Base-by-base conservation (phyloP, 2,329 filamentous ascomycete genomes). In the Cladosporium cucumerinum region DNA sequence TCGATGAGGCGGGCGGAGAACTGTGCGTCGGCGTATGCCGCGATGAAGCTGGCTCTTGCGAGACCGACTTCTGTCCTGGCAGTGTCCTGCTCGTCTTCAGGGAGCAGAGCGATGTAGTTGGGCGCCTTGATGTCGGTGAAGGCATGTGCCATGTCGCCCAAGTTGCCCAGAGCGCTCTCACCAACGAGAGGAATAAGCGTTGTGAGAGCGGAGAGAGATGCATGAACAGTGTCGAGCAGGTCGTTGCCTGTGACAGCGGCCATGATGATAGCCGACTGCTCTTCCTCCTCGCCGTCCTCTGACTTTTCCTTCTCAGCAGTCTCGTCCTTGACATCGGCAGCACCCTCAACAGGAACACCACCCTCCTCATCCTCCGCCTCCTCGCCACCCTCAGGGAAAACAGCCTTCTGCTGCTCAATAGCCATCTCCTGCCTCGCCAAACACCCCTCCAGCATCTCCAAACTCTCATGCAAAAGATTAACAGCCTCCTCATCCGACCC, bases 151-250 rank as follows among this genome's bases (percentile, higher is more conserved):
- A 86, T 82, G 78, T 85, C 84, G n/a, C 83, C 81, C 18, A 89
- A 78, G 71, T 76, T 71, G 74, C 79, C 60, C 71, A 82, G 65
- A 69, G 82, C 70, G 80, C 74, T 61, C 83, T 79, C 48, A 77
- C 83, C 65, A 78, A 85, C 72, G 81, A 82, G 57, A 77, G 84
- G 69, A 79, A 86, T 59, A 2, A 82, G 73, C 0, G 77, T 78
- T 0, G 78, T 79, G n/a, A 82, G 68, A 16, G 79, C 77, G 5
- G 72, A 75, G 0, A 91, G 75, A 67, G 89, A 86, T 5, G 88
- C 87, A 34, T 89, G 80, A 16, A 87, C 82, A 0, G 88, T 91
- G 66, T 92, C 89, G 1, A 91, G 78, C 7, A 92, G 82, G 1
- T 86, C 86, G 57, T 83, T 81, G 28, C 85, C 83, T 1, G 87